Evolutionary conservation across 2,329 filamentous ascomycete genomes (phyloP), one percentile per base, ranked within the genome.

Genomic region (Venturia pyrina): DNA sequence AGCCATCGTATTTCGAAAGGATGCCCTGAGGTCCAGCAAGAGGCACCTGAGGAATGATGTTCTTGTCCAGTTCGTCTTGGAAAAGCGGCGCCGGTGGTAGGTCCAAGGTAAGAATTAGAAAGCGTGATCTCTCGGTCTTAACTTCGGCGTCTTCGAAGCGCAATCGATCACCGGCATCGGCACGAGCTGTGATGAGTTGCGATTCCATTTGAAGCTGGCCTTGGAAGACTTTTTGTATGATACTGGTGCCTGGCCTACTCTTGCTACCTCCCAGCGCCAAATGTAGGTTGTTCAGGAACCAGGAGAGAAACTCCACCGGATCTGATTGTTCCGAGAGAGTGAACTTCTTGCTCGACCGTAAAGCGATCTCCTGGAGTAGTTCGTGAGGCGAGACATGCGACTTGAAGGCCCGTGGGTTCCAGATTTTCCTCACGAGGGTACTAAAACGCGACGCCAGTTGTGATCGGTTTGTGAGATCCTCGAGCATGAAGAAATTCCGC

Each of bases 201-300:
- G 91, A 95, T 78, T 97, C 93, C 63, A 97, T 89, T 70, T 93
- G 92, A 65, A 99, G 83, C 69, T 87, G 89, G 68, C 95, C 95
- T 78, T 99, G 95, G 77, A 99, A 98, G 64, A 95, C 89, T 69
- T 89, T 88, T 74, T 99, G 95, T 63, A 99, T 82, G 70, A 97
- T 92, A 74, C 89, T 93, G 71, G 87, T 89, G 34, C 88, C 87
- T 0, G 93, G 89, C 72, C 91, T 95, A 8, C 89, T 89, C 74
- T 91, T 93, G 74, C 89, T 93, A 68, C 95, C 95, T 65, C 95
- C 95, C 1, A 99, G 85, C 24, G 91, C 89, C 19, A 97, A 83
- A 75, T 99, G 95, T 13, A 99, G 84, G 75, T 96, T 91, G 80
- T 99, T 98, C 66, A 99, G 84, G 75, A 98, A 97, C 95, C 95